phyloP scores from a whole-genome alignment of 441 rosid genomes.

The Dalechampia spathulata region DNA sequence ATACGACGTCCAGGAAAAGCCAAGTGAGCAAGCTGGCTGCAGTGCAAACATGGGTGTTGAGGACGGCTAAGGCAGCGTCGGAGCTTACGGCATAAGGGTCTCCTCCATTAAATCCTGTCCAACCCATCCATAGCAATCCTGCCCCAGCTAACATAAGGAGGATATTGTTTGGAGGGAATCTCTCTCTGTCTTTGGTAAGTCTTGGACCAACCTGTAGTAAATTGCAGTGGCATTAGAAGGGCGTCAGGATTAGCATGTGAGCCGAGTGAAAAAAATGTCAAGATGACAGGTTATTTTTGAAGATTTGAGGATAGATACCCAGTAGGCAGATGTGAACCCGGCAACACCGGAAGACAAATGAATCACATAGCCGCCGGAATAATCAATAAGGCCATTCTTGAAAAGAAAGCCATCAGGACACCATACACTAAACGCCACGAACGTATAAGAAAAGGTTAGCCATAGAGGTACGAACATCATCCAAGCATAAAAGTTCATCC shows the following conservation, averaged over 20 bases:
- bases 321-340: slow-evolving; percentile 46
- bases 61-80: slow-evolving; percentile 39
- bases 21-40: slow-evolving; percentile 43
- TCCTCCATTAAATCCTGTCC: slow-evolving; percentile 62
- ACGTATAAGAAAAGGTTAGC: slow-evolving; percentile 44
- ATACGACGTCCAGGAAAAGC: slow-evolving; percentile 29
- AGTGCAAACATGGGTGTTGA: slow-evolving; percentile 45
- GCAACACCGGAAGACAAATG: slow-evolving; percentile 56
- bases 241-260: no score
- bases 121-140: slow-evolving; percentile 53
- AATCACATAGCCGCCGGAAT: slow-evolving; percentile 50
- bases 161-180: slow-evolving; percentile 50
- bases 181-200: slow-evolving; percentile 38
- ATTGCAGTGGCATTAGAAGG: background rate
- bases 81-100: slow-evolving; percentile 32
- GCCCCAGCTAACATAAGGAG: slow-evolving; percentile 42
- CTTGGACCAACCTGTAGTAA: slow-evolving; percentile 42
- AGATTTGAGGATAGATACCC: slow-evolving; percentile 26
- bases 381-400: slow-evolving; percentile 36
- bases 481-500: slow-evolving; percentile 57
- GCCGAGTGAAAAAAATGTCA: no score
- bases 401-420: slow-evolving; percentile 26
- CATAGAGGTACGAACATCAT: slow-evolving; percentile 54
- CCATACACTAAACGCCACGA: slow-evolving; percentile 42
- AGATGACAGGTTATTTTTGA: no score